These are phyloP conservation scores for Termitomyces eurrhizus DNA, from an alignment of 768 basidiomycete species.

Conservation along the genomic window DNA sequence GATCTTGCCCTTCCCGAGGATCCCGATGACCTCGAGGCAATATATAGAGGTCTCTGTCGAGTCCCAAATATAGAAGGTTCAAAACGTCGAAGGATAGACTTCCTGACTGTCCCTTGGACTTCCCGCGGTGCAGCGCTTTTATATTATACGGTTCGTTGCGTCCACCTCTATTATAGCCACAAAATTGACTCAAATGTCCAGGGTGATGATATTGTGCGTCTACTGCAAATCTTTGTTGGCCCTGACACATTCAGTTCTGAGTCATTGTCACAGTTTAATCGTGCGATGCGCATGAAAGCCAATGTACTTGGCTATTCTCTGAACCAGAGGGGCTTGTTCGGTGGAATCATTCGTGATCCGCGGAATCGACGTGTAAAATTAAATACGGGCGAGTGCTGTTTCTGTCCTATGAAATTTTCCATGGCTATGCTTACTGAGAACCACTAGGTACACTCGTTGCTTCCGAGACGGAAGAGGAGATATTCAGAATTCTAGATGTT, in stretches of 20 bases:
- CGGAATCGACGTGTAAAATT: conserved; percentile 57
- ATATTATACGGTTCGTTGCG: conserved; percentile 76
- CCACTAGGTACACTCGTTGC: conserved; percentile 62
- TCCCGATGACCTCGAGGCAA: conserved; percentile 61
- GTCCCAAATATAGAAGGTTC: conserved; percentile 38
- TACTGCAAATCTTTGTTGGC: conserved; percentile 3
- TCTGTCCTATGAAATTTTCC: background rate
- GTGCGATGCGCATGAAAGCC: conserved; percentile 83
- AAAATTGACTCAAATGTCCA: conserved; percentile 20
- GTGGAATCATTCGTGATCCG: conserved; percentile 68
- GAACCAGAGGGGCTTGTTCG: conserved; percentile 82
- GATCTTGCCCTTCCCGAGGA: conserved; percentile 74
- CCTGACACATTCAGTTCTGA: conserved; percentile 1
- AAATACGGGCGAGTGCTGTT: conserved; percentile 44
- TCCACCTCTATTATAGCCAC: background rate
- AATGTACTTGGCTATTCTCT: conserved; percentile 76
- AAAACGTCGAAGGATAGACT: conserved; percentile 75
- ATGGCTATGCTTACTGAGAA: background rate
- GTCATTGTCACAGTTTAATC: conserved; percentile 66
- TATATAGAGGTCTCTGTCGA: conserved; percentile 80
- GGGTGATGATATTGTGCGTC: conserved; percentile 87
- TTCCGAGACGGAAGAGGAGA: conserved; percentile 82
- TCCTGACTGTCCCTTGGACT: conserved; percentile 76
- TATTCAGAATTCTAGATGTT: conserved; percentile 72
- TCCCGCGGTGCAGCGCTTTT: conserved; percentile 80